Evolutionary conservation across 495 filamentous ascomycete species (phyloP).

Genomic region (Penicillium argentinense): DNA sequence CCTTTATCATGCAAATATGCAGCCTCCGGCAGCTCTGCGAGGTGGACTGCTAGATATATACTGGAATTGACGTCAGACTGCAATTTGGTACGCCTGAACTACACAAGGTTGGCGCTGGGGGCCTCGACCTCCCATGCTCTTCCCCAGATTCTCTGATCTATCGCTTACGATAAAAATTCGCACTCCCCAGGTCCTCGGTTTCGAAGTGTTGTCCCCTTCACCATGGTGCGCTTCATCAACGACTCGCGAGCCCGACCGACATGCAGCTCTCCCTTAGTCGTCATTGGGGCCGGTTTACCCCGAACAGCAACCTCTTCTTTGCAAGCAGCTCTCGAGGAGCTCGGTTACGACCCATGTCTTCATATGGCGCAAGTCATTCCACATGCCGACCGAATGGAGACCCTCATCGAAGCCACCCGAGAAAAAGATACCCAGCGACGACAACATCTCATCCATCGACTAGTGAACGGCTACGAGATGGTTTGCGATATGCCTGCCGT

Average conservation of each 20-base stretch:
- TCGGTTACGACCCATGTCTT: slow-evolving; percentile 9
- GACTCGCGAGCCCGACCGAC: slow-evolving; percentile 5
- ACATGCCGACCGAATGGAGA: slow-evolving; percentile 4
- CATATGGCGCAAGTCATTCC: slow-evolving; percentile 19
- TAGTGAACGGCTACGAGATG: slow-evolving; percentile 9
- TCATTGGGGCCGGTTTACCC: slow-evolving; percentile 16
- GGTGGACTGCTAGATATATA: no score
- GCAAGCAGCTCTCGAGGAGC: slow-evolving; percentile 14
- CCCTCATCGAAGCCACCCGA: slow-evolving; percentile 4
- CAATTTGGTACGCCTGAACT: no score
- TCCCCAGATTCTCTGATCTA: no score
- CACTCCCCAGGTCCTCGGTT: no score
- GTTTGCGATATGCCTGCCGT: slow-evolving; percentile 17
- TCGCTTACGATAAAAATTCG: no score
- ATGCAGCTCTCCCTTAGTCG: background rate
- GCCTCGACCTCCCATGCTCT: no score
- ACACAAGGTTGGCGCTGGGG: no score
- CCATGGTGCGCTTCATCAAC: slow-evolving; percentile 13
- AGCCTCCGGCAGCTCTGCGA: no score
- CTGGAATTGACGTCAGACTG: no score
- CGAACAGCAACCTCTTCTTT: slow-evolving; percentile 16
- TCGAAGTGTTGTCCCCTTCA: no score
- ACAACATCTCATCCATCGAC: slow-evolving; percentile 3
- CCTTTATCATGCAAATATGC: no score
- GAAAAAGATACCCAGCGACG: background rate